A percentile compares a stretch with the other conserved stretches of the same genome.
Conservation (phyloP, 306 rosid species). For the Acacia confusa region DNA sequence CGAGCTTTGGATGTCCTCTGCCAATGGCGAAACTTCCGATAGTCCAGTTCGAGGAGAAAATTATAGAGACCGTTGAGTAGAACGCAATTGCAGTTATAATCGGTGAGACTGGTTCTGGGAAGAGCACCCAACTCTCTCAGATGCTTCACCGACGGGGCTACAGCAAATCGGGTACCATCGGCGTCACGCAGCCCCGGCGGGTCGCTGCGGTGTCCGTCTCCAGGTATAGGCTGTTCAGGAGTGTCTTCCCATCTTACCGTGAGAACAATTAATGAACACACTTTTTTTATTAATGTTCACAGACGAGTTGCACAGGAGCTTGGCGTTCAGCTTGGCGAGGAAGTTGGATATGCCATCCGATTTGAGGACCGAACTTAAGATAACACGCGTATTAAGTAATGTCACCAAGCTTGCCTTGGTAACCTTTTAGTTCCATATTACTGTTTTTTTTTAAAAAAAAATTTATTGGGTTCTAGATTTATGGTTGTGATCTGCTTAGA, state of each 20-base stretch:
- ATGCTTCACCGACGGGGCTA: conserved; percentile 80
- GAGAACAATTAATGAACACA: not conserved
- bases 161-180: conserved; percentile 64
- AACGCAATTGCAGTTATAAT: conserved; percentile 71
- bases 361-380: too few species aligned
- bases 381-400: too few species aligned
- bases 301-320: conserved; percentile 95
- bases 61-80: too few species aligned
- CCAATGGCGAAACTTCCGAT: conserved; percentile 81
- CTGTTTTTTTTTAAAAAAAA: too few species aligned
- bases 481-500: too few species aligned
- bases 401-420: too few species aligned
- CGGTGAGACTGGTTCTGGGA: conserved; percentile 98
- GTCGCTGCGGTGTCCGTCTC: conserved; percentile 94
- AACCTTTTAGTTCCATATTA: too few species aligned
- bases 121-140: conserved; percentile 96
- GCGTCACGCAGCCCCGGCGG: conserved; percentile 96
- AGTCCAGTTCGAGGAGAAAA: conserved; percentile 76
- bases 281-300: conserved; percentile 31
- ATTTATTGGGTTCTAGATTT: too few species aligned
- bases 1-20: not conserved
- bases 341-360: too few species aligned
- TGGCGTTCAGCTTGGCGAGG: conserved; percentile 74
- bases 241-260: not conserved
- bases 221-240: conserved; percentile 44